Percentiles rank a stretch among this genome's conserved stretches.
phyloP scores from a whole-genome alignment of 805 yeast genomes.

The Wickerhamomyces hampshirensis region DNA sequence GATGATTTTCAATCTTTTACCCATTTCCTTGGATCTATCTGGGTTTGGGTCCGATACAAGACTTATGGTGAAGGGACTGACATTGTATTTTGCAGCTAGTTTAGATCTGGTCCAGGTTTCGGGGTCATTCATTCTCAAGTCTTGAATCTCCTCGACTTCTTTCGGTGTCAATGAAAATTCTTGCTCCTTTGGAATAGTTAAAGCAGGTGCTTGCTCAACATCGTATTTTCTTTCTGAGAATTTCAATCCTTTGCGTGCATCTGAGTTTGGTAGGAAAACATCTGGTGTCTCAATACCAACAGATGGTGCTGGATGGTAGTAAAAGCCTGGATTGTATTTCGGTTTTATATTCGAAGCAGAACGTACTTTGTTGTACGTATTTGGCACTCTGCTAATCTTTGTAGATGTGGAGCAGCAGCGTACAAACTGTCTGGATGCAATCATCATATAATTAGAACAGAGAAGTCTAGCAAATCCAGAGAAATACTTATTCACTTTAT shows the following conservation, averaged over 20 bases:
- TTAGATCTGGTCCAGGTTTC: conserved; percentile 55
- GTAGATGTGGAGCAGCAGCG: conserved; percentile 9
- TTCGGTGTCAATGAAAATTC: conserved; percentile 53
- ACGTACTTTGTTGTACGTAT: conserved; percentile 53
- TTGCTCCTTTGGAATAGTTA: conserved; percentile 34
- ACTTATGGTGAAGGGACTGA: conserved; percentile 48
- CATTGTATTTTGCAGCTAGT: conserved; percentile 55
- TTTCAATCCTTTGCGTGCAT: conserved; percentile 45
- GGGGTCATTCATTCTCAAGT: conserved; percentile 55
- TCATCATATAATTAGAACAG: neutral
- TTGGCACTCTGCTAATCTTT: conserved; percentile 35
- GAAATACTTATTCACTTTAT: too few relatives aligned
- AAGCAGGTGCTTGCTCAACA: conserved; percentile 33
- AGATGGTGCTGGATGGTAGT: conserved; percentile 61
- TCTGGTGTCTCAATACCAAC: conserved; percentile 56
- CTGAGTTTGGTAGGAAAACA: conserved; percentile 59
- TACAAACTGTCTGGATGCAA: conserved; percentile 2
- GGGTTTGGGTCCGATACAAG: conserved; percentile 43
- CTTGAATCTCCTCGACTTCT: conserved; percentile 51
- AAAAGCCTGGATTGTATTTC: conserved; percentile 50
- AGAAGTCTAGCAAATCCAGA: too few relatives aligned
- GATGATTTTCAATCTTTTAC: conserved; percentile 38
- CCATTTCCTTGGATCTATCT: conserved; percentile 41
- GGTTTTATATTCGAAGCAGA: conserved; percentile 58
- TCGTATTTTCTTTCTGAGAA: conserved; percentile 24